These are phyloP conservation scores for Phytophthora tentaculata DNA, from an alignment of 352 stramenopile species.

Conservation along the genomic window DNA sequence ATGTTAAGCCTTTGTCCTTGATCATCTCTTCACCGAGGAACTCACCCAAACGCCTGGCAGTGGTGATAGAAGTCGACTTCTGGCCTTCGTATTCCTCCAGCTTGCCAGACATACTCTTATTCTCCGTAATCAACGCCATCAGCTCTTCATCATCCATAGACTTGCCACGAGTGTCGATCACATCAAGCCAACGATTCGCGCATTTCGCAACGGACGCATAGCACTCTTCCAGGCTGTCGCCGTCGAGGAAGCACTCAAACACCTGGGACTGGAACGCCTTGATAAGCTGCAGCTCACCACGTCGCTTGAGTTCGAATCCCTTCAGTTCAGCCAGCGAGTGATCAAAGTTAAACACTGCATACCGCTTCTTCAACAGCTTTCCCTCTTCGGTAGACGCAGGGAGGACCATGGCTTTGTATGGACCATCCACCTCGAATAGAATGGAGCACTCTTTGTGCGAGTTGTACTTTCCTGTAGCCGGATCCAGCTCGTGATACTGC, in stretches of 20 bases:
- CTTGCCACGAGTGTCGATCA: slow-evolving; percentile 95
- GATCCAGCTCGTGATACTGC: slow-evolving; percentile 88
- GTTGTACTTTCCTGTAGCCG: slow-evolving; percentile 85
- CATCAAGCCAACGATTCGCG: slow-evolving; percentile 98
- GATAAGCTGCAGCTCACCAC: slow-evolving; percentile 98
- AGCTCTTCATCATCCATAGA: slow-evolving; percentile 97
- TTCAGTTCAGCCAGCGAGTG: slow-evolving; percentile 82
- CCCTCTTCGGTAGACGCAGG: slow-evolving; percentile 98
- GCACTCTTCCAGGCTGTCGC: slow-evolving; percentile 93
- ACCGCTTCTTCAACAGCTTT: slow-evolving; percentile 98
- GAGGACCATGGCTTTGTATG: slow-evolving; percentile 99
- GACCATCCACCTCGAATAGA: slow-evolving; percentile 99
- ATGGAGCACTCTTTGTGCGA: slow-evolving; percentile 98
- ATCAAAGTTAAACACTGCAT: slow-evolving; percentile 90
- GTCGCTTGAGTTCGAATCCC: slow-evolving; percentile 98
- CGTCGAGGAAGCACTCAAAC: slow-evolving; percentile 98
- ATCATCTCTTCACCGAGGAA: slow-evolving; percentile 98
- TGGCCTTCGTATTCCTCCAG: slow-evolving; percentile 97
- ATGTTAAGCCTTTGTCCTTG: slow-evolving; percentile 98
- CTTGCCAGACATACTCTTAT: slow-evolving; percentile 97
- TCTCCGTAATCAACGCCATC: slow-evolving; percentile 98
- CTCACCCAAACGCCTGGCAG: slow-evolving; percentile 96
- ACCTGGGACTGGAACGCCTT: slow-evolving; percentile 99
- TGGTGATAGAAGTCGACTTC: slow-evolving; percentile 98
- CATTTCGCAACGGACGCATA: slow-evolving; percentile 97